Percentiles rank a stretch among this genome's conserved stretches.
These are phyloP conservation scores for Colletotrichum spinosum DNA, from an alignment of 2,329 filamentous ascomycete genomes.

Conservation along the genomic window DNA sequence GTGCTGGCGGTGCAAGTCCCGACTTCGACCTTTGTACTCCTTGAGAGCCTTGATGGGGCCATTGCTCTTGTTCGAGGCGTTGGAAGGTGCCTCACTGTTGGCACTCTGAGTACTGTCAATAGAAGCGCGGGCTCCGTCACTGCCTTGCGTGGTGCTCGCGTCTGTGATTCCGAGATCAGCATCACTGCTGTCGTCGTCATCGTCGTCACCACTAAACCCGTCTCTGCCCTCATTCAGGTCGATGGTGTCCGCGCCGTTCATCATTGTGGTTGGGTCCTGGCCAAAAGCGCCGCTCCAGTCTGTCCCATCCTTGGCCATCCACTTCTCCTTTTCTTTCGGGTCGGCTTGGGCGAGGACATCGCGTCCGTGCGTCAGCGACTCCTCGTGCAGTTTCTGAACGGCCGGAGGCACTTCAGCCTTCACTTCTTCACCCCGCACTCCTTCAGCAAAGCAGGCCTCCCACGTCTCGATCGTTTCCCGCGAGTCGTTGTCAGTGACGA, in stretches of 20 bases:
- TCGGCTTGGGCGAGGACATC: conserved; percentile 82
- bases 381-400: conserved; percentile 82
- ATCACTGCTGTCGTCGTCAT: conserved; percentile 48
- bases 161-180: conserved; percentile 69
- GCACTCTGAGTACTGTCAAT: conserved; percentile 54
- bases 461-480: conserved; percentile 95
- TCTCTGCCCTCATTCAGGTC: conserved; percentile 53
- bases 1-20: conserved; percentile 85
- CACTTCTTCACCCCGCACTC: conserved; percentile 80
- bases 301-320: conserved; percentile 82
- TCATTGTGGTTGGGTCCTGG: conserved; percentile 71
- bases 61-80: conserved; percentile 52
- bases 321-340: conserved; percentile 79
- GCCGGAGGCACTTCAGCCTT: conserved; percentile 77
- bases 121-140: conserved; percentile 48
- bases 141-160: conserved; percentile 50
- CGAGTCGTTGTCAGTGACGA: conserved; percentile 87
- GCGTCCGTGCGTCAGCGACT: conserved; percentile 81
- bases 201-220: conserved; percentile 48
- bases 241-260: conserved; percentile 47
- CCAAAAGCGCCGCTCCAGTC: conserved; percentile 93
- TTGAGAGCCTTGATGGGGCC: conserved; percentile 70
- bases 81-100: conserved; percentile 42
- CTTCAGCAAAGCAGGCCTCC: conserved; percentile 91
- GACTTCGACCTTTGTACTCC: conserved; percentile 74